Evolutionary conservation across 108 stramenopile genomes (phyloP), one percentile per base, ranked within the genome.

Genomic region (Nannochloropsis gaditana): DNA sequence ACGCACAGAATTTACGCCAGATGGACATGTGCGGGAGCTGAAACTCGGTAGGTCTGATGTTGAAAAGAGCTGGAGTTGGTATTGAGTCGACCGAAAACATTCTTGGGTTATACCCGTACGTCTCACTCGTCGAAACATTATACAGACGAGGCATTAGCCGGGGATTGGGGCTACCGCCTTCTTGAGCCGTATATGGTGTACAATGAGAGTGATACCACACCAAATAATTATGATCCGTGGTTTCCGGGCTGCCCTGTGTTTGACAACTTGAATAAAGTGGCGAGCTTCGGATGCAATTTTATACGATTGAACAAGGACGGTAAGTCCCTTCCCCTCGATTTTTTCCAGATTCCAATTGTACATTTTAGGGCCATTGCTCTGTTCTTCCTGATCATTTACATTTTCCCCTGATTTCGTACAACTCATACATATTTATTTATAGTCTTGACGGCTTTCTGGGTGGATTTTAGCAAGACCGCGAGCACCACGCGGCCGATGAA

Each of bases 191-290:
- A n/a, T 2, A 73, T 73, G 59, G 59, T 73, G 19, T 73, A 73
- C 59, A 73, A 73, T 6, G 59, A 73, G n/a, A 73, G 59, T 73
- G 19, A 73, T 73, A 8, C n/a, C 6, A 73, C 59, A n/a, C 59
- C 59, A 15, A 15, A 73, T 15, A 73, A 73, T 73, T n/a, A 73
- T 6, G 59, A 73, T 8, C 59, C 59, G n/a, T 73, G 59, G 59
- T 73, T 73, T 73, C 59, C 59, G 5, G 59, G 59, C 3, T 73
- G 59, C 6, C 59, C 59, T 73, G 59, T 73, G 19, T 73, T 73
- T 73, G 59, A 73, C 59, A 73, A 73, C 59, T n/a, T 73, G 19
- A 73, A 73, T n/a, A 73, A n/a, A 73, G n/a, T n/a, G 19, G 59
- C 59, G 5, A 15, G n/a, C 6, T 73, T 73, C n/a, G 59, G 59